Percentiles rank a stretch among this genome's conserved stretches.
These are phyloP conservation scores for Ceratobasidium sp. DNA, from an alignment of 1,284 basidiomycete genomes.

Conservation along the genomic window DNA sequence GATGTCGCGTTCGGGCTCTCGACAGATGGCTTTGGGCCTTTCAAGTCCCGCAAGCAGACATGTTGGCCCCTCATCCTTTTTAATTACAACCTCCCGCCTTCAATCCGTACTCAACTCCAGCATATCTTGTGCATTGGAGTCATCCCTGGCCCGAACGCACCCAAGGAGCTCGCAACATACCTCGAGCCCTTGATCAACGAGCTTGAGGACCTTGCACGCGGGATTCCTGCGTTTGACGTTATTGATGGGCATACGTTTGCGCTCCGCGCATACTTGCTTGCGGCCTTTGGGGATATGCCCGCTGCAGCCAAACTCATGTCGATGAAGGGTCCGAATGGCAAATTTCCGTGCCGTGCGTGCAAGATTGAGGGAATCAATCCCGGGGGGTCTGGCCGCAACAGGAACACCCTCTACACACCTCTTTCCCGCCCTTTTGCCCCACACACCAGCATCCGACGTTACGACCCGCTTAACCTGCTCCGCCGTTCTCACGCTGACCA, in stretches of 20 bases:
- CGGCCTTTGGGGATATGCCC: constrained; percentile 43
- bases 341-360: constrained; percentile 43
- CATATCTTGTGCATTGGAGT: constrained; percentile 44
- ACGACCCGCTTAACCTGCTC: constrained; percentile 20
- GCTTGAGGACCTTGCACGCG: constrained; percentile 36
- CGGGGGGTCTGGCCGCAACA: background rate
- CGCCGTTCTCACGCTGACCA: constrained; percentile 6
- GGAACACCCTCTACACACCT: background rate
- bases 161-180: constrained; percentile 43
- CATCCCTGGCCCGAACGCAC: constrained; percentile 43
- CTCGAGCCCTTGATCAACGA: constrained; percentile 41
- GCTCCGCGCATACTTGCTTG: constrained; percentile 41
- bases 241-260: constrained; percentile 6
- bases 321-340: constrained; percentile 44
- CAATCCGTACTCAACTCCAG: constrained; percentile 35
- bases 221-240: constrained; percentile 29
- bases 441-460: background rate
- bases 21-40: constrained; percentile 45
- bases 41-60: constrained; percentile 50
- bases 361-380: constrained; percentile 38
- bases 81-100: constrained; percentile 45
- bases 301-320: constrained; percentile 43
- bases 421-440: constrained; percentile 10
- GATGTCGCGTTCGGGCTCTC: constrained; percentile 54
- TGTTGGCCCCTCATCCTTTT: constrained; percentile 46